These are phyloP conservation scores for Ophiocordyceps sinensis DNA, from an alignment of 2,329 filamentous ascomycete species.

Conservation along the genomic window DNA sequence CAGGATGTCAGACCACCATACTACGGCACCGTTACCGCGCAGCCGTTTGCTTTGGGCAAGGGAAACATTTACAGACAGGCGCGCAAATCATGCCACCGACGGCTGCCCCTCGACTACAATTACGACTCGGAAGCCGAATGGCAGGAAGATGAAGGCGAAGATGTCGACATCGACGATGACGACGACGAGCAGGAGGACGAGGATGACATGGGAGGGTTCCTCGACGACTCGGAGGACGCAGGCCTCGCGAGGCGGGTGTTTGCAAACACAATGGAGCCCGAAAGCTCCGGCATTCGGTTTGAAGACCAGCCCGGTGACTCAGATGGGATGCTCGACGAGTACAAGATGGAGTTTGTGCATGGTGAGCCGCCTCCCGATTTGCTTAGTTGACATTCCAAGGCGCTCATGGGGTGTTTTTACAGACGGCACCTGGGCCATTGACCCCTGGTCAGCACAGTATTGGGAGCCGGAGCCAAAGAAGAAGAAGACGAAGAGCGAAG, in stretches of 20 bases:
- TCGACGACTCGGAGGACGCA: conserved; percentile 71
- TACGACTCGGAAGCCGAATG: conserved; percentile 81
- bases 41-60: conserved; percentile 28
- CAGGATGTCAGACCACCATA: conserved; percentile 58
- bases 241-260: conserved; percentile 39
- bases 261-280: conserved; percentile 59
- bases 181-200: conserved; percentile 59
- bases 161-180: conserved; percentile 52
- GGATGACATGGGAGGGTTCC: conserved; percentile 80
- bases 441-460: conserved; percentile 74
- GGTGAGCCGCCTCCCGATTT: conserved; percentile 31
- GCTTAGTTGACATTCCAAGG: neutral
- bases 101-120: conserved; percentile 60
- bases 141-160: conserved; percentile 61
- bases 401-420: too few species aligned
- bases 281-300: conserved; percentile 73
- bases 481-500: conserved; percentile 6
- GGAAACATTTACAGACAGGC: conserved; percentile 36
- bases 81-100: conserved; percentile 35
- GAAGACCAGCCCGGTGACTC: conserved; percentile 42
- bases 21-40: conserved; percentile 55
- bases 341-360: conserved; percentile 61
- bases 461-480: conserved; percentile 43
- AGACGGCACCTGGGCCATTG: conserved; percentile 41
- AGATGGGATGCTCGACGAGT: conserved; percentile 38